phyloP scores from a whole-genome alignment of 306 rosid species.

The Vicia faba region DNA sequence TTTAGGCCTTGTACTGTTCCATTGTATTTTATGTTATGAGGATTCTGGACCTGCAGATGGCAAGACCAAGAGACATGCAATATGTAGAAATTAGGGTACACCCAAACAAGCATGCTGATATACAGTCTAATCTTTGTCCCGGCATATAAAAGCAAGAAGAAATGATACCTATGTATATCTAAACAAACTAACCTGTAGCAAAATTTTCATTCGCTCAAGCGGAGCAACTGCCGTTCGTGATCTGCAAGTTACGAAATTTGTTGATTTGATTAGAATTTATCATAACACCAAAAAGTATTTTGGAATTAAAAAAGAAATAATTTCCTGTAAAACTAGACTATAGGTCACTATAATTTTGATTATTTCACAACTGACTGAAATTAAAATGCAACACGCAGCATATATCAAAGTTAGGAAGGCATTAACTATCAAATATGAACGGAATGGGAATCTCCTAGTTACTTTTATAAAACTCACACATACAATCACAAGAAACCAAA shows the following conservation, averaged over 20 bases:
- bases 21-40: slow-evolving; percentile 84
- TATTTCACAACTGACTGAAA: neutral
- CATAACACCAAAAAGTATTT: neutral
- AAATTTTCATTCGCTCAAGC: slow-evolving; percentile 89
- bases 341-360: neutral
- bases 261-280: slow-evolving; percentile 18
- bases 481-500: neutral
- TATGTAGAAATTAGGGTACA: slow-evolving; percentile 18
- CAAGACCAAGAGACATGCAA: slow-evolving; percentile 11
- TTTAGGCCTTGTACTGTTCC: slow-evolving; percentile 94
- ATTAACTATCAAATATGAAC: neutral
- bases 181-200: slow-evolving; percentile 76
- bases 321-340: neutral
- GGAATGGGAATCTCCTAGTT: neutral
- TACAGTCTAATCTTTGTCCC: slow-evolving; percentile 1
- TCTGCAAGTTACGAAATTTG: slow-evolving; percentile 48
- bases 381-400: neutral
- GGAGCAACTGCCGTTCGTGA: slow-evolving; percentile 99
- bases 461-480: neutral
- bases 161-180: neutral
- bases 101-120: slow-evolving; percentile 11
- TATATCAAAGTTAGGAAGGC: slow-evolving; percentile 5
- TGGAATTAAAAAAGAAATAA: neutral
- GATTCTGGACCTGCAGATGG: slow-evolving; percentile 84
- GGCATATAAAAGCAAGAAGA: slow-evolving; percentile 17